phyloP scores from a whole-genome alignment of 106 monocot genomes.

The Dioscorea zingiberensis region DNA sequence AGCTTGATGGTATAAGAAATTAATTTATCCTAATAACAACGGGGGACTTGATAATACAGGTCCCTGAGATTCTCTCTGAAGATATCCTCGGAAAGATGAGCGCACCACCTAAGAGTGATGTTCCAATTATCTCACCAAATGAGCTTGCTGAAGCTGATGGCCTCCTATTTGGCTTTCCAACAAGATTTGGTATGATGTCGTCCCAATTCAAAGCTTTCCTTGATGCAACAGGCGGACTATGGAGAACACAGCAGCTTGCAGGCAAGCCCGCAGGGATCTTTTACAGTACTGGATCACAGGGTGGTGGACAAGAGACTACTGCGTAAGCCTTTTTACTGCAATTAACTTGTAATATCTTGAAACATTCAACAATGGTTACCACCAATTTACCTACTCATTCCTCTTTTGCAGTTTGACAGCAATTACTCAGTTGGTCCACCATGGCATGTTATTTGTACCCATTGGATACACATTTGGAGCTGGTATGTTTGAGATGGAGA shows the following conservation, averaged over 20 bases:
- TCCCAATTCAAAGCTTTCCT: slow-evolving; percentile 73
- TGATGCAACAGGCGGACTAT: slow-evolving; percentile 65
- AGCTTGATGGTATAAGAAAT: too few relatives aligned
- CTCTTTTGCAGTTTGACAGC: slow-evolving; percentile 48
- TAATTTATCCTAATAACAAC: too few relatives aligned
- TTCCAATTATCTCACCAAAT: slow-evolving; percentile 47
- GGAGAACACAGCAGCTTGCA: slow-evolving; percentile 50
- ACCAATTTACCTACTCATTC: neutral
- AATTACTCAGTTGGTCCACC: slow-evolving; percentile 60
- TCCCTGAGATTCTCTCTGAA: slow-evolving; percentile 54
- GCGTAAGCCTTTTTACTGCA: slow-evolving; percentile 23
- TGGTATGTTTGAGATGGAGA: slow-evolving; percentile 67
- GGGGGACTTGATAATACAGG: slow-evolving; percentile 27
- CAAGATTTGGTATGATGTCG: slow-evolving; percentile 71
- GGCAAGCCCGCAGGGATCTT: slow-evolving; percentile 76
- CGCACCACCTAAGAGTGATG: slow-evolving; percentile 53
- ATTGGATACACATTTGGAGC: slow-evolving; percentile 71
- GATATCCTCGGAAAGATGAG: slow-evolving; percentile 59
- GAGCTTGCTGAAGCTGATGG: slow-evolving; percentile 69
- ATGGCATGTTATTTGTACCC: slow-evolving; percentile 72
- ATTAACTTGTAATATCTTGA: neutral
- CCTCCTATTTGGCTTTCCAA: slow-evolving; percentile 59
- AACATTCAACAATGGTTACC: neutral
- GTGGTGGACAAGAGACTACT: slow-evolving; percentile 73
- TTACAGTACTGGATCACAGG: slow-evolving; percentile 65